phyloP scores from a whole-genome alignment of 495 filamentous ascomycete genomes.

The Xylaria scruposa region DNA sequence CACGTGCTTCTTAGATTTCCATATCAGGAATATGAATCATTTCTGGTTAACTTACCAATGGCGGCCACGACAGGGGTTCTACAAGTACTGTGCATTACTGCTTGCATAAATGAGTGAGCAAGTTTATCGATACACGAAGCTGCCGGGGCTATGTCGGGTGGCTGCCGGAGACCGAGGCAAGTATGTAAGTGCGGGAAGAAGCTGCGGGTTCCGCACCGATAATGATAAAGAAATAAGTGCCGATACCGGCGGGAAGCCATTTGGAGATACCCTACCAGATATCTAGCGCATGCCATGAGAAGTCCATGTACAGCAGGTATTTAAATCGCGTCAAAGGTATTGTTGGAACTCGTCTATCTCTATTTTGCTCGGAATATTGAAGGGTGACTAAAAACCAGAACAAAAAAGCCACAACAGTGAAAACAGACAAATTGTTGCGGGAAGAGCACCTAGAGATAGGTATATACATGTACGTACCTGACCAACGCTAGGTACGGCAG shows the following conservation, averaged over 20 bases:
- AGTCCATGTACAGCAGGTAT: background rate
- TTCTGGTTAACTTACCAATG: background rate
- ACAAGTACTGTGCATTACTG: background rate
- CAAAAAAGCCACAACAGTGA: too few relatives aligned
- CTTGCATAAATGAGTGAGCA: background rate
- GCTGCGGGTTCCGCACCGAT: too few relatives aligned
- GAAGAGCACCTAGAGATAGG: too few relatives aligned
- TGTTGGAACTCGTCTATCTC: background rate
- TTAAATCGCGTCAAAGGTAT: background rate
- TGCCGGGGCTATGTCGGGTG: constrained; percentile 4
- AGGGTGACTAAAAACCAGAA: too few relatives aligned
- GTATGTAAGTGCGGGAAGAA: too few relatives aligned
- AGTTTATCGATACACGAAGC: background rate
- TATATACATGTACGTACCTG: too few relatives aligned
- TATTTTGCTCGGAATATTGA: background rate
- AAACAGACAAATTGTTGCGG: too few relatives aligned
- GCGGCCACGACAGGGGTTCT: background rate
- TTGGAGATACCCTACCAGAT: background rate
- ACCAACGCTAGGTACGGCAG: too few relatives aligned
- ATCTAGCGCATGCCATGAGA: background rate
- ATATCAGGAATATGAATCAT: background rate
- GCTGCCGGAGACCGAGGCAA: constrained; percentile 9
- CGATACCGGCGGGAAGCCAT: too few relatives aligned
- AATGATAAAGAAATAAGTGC: too few relatives aligned
- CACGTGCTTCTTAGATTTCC: background rate